Conservation (phyloP, 179 eudicot species). For the Sideroxylon spinosum region DNA sequence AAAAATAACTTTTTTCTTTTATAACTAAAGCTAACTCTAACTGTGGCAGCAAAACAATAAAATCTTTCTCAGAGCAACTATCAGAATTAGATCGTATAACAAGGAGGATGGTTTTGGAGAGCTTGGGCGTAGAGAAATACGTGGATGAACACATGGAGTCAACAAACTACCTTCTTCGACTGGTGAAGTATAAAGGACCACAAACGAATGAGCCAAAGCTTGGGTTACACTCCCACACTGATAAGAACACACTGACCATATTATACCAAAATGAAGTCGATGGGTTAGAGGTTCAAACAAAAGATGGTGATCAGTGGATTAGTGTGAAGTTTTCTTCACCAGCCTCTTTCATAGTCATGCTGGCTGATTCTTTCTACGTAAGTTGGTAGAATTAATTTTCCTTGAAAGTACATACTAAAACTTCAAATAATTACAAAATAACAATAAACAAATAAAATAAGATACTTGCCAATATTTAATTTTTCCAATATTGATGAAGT, state of each 20-base stretch:
- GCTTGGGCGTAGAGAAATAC: constrained; percentile 33
- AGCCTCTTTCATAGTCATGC: constrained; percentile 43
- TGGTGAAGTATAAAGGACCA: constrained; percentile 38
- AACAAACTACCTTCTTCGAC: constrained; percentile 37
- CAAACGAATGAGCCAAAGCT: constrained; percentile 28
- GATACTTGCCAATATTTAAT: too few species aligned
- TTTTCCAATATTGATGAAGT: too few species aligned
- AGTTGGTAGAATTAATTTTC: background rate
- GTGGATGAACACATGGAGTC: constrained; percentile 40
- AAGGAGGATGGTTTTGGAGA: constrained; percentile 42
- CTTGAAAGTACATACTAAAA: too few species aligned
- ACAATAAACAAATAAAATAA: too few species aligned
- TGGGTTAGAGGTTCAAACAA: constrained; percentile 45
- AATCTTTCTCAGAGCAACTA: constrained; percentile 32
- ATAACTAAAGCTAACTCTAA: too few species aligned
- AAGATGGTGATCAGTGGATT: constrained; percentile 40
- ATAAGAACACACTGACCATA: constrained; percentile 42
- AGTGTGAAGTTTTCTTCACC: constrained; percentile 14
- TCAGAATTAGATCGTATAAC: constrained; percentile 35
- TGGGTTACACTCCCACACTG: constrained; percentile 39
- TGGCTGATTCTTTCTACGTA: constrained; percentile 31
- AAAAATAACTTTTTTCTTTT: too few species aligned
- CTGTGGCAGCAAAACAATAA: constrained; percentile 27
- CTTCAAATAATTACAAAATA: too few species aligned
- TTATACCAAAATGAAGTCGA: constrained; percentile 40